Evolutionary conservation across 228 moss, liverwort and hornwort species (phyloP).

Genomic region (Sphagnum magellanicum): DNA sequence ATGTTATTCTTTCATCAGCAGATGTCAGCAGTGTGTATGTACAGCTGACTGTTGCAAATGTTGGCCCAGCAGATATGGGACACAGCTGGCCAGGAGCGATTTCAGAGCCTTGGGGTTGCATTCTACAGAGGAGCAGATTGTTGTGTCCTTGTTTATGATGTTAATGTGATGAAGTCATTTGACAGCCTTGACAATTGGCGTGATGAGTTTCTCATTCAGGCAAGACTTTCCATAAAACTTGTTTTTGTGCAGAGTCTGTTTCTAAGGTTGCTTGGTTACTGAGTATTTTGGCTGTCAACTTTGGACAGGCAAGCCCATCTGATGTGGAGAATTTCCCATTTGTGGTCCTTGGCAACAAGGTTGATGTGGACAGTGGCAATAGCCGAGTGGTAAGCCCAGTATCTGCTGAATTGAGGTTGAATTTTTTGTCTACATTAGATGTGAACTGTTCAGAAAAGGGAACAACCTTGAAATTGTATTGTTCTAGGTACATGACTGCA

Average conservation of each 20-base stretch:
- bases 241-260: no score
- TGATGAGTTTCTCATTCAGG: conserved; percentile 18
- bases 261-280: no score
- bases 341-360: conserved; percentile 87
- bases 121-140: conserved; percentile 98
- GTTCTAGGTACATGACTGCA: no score
- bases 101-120: conserved; percentile 93
- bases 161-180: conserved; percentile 95
- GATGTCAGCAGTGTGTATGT: no score
- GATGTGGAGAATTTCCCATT: conserved; percentile 83
- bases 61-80: conserved; percentile 70
- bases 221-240: conserved; percentile 1
- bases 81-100: conserved; percentile 94
- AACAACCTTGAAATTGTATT: no score
- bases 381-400: conserved; percentile 34
- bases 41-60: no score
- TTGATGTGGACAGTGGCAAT: conserved; percentile 87
- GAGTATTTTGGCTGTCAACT: background rate
- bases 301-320: conserved; percentile 73
- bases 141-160: conserved; percentile 94
- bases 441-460: no score
- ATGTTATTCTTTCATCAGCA: no score
- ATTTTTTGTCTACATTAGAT: no score
- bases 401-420: no score
- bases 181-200: conserved; percentile 51